Evolutionary conservation across 2,329 filamentous ascomycete genomes (phyloP).

Genomic region (Lachnellula suecica): DNA sequence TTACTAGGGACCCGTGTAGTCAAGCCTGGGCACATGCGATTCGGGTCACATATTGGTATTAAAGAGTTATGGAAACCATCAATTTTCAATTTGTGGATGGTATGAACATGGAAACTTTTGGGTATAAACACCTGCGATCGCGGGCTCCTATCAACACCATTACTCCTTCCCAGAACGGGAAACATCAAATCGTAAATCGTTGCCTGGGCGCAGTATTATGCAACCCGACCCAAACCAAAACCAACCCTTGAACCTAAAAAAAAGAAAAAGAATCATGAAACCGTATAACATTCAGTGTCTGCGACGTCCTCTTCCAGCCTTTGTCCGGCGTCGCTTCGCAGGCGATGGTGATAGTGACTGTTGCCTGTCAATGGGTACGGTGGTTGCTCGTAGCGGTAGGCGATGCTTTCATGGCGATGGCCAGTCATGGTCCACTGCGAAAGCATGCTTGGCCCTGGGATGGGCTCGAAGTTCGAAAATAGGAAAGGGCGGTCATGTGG

Average conservation of each 20-base stretch:
- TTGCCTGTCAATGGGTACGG: not conserved
- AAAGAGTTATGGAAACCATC: too few relatives aligned
- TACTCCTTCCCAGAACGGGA: not conserved
- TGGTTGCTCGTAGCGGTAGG: not conserved
- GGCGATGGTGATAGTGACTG: not conserved
- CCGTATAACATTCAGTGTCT: not conserved
- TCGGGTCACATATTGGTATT: too few relatives aligned
- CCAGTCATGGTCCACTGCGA: not conserved
- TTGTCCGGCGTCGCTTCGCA: not conserved
- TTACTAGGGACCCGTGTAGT: too few relatives aligned
- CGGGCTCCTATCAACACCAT: not conserved
- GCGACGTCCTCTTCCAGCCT: not conserved
- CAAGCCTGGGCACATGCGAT: too few relatives aligned
- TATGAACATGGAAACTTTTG: not conserved
- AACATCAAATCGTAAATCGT: not conserved
- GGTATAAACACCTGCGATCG: not conserved
- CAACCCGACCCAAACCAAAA: not conserved
- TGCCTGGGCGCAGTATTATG: not conserved
- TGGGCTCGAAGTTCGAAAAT: not conserved
- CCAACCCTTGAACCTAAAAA: not conserved
- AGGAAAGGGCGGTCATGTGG: not conserved
- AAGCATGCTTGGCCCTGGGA: not conserved
- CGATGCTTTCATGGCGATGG: constrained; percentile 5
- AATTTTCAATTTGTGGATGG: not conserved
- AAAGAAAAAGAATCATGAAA: not conserved